Conservation (phyloP, 768 basidiomycete species). For the Mycena haematopus region DNA sequence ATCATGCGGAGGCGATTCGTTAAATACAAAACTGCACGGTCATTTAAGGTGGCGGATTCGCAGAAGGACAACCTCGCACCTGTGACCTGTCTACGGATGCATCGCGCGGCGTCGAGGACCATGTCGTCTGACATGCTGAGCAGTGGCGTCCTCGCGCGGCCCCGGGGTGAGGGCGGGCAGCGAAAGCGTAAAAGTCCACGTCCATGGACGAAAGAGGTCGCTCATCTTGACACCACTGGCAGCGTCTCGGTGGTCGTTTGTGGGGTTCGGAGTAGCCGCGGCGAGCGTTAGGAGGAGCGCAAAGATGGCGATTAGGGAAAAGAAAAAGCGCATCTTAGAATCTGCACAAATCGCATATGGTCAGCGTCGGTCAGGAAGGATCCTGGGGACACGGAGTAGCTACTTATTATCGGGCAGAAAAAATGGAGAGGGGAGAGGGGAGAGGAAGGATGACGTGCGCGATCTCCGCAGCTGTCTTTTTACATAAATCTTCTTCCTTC, state of each 20-base stretch:
- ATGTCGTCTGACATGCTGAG: constrained; percentile 15
- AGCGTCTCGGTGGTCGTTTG: background rate
- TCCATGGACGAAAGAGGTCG: constrained; percentile 23
- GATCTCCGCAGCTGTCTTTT: background rate
- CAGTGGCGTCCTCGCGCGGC: background rate
- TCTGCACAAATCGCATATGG: background rate
- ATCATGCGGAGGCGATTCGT: background rate
- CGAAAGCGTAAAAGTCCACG: constrained; percentile 7
- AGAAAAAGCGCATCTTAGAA: constrained; percentile 16
- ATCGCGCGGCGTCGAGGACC: constrained; percentile 18
- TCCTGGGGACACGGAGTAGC: background rate
- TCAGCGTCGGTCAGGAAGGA: background rate
- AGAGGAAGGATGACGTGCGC: background rate
- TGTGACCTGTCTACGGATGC: constrained; percentile 5
- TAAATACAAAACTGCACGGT: background rate
- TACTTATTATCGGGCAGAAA: background rate
- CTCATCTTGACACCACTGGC: background rate
- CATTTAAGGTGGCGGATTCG: background rate
- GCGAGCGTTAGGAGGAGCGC: constrained; percentile 12
- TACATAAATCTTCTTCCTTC: too few species aligned
- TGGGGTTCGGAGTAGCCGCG: background rate
- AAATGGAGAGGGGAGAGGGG: background rate
- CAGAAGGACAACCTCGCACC: background rate
- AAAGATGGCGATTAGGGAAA: constrained; percentile 12
- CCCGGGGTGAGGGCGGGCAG: background rate